Conservation (phyloP, 2,329 filamentous ascomycete genomes). For the Ampelomyces quisqualis region DNA sequence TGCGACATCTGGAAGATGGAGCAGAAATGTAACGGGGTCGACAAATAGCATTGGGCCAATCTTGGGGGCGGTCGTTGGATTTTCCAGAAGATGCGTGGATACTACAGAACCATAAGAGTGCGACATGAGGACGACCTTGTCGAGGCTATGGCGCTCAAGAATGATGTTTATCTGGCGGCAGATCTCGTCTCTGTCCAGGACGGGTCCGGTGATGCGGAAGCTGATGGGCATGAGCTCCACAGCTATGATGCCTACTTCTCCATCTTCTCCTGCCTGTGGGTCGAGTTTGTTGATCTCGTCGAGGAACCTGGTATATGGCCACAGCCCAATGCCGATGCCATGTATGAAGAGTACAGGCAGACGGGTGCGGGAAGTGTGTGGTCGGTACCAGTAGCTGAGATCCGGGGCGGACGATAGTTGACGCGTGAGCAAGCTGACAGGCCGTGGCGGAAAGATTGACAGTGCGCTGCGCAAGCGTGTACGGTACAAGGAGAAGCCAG, state of each 20-base stretch:
- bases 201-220: constrained; percentile 60
- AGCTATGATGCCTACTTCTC: constrained; percentile 62
- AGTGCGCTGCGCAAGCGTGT: constrained; percentile 47
- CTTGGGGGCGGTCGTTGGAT: constrained; percentile 46
- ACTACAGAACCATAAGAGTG: constrained; percentile 66
- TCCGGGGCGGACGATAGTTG: constrained; percentile 52
- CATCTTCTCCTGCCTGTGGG: constrained; percentile 35
- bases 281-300: constrained; percentile 50
- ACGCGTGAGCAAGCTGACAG: constrained; percentile 52
- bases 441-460: constrained; percentile 60
- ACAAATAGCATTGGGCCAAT: constrained; percentile 57
- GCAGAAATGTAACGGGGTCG: constrained; percentile 65
- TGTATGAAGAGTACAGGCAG: constrained; percentile 68
- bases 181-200: constrained; percentile 56
- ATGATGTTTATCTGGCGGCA: constrained; percentile 59
- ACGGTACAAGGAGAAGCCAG: constrained; percentile 57
- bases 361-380: constrained; percentile 59
- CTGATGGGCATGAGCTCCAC: constrained; percentile 67
- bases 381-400: constrained; percentile 66
- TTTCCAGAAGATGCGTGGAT: constrained; percentile 61
- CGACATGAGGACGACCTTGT: constrained; percentile 60
- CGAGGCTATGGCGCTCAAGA: constrained; percentile 58
- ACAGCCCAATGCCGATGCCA: constrained; percentile 68
- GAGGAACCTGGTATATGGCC: constrained; percentile 62
- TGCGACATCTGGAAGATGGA: constrained; percentile 69